phyloP scores from a whole-genome alignment of 768 basidiomycete species.

The Panaeolus papilionaceus region DNA sequence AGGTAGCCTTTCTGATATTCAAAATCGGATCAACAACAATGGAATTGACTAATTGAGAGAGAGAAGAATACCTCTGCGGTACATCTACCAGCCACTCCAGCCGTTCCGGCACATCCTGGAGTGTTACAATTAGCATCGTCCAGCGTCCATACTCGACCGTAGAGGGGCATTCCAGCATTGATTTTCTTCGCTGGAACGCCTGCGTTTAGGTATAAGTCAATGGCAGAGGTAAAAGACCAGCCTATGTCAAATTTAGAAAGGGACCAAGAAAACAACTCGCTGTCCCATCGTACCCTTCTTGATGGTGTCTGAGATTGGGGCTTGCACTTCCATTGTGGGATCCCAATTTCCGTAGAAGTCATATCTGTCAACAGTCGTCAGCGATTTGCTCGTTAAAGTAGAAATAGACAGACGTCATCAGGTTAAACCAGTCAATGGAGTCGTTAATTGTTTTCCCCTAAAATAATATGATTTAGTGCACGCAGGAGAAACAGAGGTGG shows the following conservation, averaged over 20 bases:
- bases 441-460: not conserved
- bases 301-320: not conserved
- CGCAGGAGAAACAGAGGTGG: not conserved
- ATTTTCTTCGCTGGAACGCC: conserved; percentile 1
- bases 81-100: conserved; percentile 9
- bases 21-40: not conserved
- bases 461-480: not conserved
- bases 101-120: not conserved
- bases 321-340: conserved; percentile 5
- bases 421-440: not conserved
- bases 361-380: not conserved
- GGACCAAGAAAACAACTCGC: not conserved
- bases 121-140: not conserved
- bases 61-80: not conserved
- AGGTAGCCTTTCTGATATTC: not conserved
- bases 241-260: not conserved
- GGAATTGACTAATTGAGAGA: not conserved
- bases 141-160: conserved; percentile 2
- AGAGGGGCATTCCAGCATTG: conserved; percentile 3
- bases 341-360: conserved; percentile 8
- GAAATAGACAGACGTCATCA: not conserved
- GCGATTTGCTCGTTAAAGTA: not conserved
- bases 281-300: not conserved
- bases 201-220: conserved; percentile 1
- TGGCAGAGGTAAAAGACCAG: conserved; percentile 2